Evolutionary conservation across 306 rosid species (phyloP).

Genomic region (Castanea sativa): DNA sequence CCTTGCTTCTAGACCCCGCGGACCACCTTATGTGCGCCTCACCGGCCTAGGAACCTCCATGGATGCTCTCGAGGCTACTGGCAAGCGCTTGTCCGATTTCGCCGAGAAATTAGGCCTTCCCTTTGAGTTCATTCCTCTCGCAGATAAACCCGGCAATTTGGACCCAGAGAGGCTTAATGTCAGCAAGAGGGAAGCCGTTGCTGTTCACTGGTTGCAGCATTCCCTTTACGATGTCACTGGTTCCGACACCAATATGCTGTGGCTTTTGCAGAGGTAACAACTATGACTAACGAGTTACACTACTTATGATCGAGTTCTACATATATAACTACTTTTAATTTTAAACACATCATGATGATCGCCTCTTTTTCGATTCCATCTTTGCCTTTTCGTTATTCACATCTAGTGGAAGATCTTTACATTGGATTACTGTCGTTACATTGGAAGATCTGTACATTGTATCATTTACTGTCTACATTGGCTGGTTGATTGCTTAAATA

Average conservation of each 20-base stretch:
- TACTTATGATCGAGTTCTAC: neutral
- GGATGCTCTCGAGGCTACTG: conserved; percentile 89
- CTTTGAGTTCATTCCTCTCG: conserved; percentile 81
- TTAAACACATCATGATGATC: neutral
- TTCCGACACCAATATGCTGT: conserved; percentile 78
- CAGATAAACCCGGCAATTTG: conserved; percentile 82
- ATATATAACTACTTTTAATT: neutral
- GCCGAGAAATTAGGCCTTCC: conserved; percentile 89
- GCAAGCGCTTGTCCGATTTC: conserved; percentile 80
- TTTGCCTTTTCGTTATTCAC: neutral
- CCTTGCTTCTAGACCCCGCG: conserved; percentile 86
- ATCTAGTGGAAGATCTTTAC: neutral
- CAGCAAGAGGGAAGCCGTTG: conserved; percentile 87
- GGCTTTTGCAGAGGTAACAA: conserved; percentile 89
- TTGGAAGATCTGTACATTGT: too few species aligned
- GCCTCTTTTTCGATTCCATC: neutral
- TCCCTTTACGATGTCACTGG: conserved; percentile 96
- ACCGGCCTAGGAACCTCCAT: conserved; percentile 87
- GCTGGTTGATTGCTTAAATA: too few species aligned
- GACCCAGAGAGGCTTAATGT: conserved; percentile 72
- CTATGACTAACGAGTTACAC: neutral
- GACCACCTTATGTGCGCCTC: conserved; percentile 84
- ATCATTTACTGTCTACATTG: neutral
- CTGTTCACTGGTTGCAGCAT: conserved; percentile 98
- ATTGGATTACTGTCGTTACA: neutral